phyloP scores from a whole-genome alignment of 495 filamentous ascomycete genomes.

The Daldinia grandis region DNA sequence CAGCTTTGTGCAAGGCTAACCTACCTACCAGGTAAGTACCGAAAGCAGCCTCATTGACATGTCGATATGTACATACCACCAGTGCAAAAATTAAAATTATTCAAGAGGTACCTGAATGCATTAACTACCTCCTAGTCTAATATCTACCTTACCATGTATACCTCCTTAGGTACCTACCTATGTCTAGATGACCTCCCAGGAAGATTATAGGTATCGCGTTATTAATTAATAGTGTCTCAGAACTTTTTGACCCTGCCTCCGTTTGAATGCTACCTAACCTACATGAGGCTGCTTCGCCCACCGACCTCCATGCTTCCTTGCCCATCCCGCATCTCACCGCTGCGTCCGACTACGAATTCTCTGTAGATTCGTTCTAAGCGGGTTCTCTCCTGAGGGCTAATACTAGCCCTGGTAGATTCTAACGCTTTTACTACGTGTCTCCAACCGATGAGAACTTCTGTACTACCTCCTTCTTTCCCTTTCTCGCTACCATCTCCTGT shows the following conservation, averaged over 20 bases:
- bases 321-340: conserved; percentile 92
- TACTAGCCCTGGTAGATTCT: conserved; percentile 80
- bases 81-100: neutral
- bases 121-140: too few species aligned
- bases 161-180: too few species aligned
- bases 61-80: conserved; percentile 2
- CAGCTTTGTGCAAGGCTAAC: conserved; percentile 23
- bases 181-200: neutral
- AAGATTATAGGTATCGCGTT: neutral
- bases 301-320: conserved; percentile 91
- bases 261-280: conserved; percentile 24
- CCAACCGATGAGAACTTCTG: conserved; percentile 86
- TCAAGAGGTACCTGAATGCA: too few species aligned
- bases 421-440: conserved; percentile 82
- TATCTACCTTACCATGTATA: too few species aligned
- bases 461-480: conserved; percentile 45
- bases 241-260: neutral
- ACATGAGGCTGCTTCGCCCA: conserved; percentile 93
- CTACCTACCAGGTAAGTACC: too few species aligned
- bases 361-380: conserved; percentile 82
- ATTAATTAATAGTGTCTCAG: neutral
- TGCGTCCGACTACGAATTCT: conserved; percentile 90
- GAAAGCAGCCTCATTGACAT: conserved; percentile 15
- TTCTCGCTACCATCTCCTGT: conserved; percentile 45
- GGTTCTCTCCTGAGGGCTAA: conserved; percentile 75